Evolutionary conservation across 345 rosid genomes (phyloP), one percentile per base, ranked within the genome.

Genomic region (Carallia pectinifolia): DNA sequence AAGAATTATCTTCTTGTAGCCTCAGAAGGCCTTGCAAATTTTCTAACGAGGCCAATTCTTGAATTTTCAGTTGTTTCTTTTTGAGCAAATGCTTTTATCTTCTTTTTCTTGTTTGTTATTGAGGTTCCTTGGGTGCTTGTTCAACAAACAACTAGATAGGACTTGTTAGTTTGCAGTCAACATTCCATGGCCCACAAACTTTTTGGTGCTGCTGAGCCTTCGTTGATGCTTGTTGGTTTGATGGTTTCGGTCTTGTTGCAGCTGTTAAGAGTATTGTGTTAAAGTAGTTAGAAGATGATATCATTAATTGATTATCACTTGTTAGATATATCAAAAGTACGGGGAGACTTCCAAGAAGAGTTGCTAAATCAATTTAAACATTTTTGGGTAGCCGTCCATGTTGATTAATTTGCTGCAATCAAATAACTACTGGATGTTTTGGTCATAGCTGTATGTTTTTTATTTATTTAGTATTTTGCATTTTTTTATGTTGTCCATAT

Each of bases 151-250:
- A 39, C 23, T 19, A 39, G 65, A 13, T 48, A 6, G 16, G 62
- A 23, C 38, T 27, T 53, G 62, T 53, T 62, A 62, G 62, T 53
- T 29, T 62, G 62, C 54, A 37, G 37, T 38, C 6, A 55, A 50
- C 48, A 38, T 40, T 56, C 30, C 39, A 31, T 56, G 75, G 69
- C 75, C 75, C 64, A 64, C 58, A n/a, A 31, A 23, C 56, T 27
- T 67, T 17, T 62, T 17, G 33, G 36, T 27, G 38, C 9, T 27
- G 31, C 29, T 31, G 39, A 44, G 56, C 34, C 19, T 44, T 36
- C 9, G 4, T 44, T 23, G n/a, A 15, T 50, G 66, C 16, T 70
- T 23, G 52, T 18, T 50, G 48, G 27, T 2, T 70, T 23, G 52
- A 10, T 50, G 48, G 27, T 2, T n/a, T 70, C 27, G 33, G n/a